Base-by-base conservation (phyloP, 805 yeast genomes). In the Yamadazyma sp. region DNA sequence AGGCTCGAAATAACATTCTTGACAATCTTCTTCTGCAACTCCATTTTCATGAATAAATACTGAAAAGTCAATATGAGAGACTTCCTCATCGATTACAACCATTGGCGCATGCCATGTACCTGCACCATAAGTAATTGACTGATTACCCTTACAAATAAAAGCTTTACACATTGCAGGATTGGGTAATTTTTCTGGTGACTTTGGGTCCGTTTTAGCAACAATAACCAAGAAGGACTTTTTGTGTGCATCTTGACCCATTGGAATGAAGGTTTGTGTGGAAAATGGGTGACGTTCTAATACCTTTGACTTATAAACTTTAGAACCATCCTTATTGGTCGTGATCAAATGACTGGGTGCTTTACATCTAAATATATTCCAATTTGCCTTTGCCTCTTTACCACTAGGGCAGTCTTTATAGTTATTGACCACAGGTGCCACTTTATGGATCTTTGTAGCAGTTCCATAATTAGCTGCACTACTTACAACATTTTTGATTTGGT, bases 91-190 rank as follows among this genome's bases (percentile, higher is more conserved):
- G 7, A 87, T 56, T 2, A 86, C 91, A 15, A 91, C 82, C 98
- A 89, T 89, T 3, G 98, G 97, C 0, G 97, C 95, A 55, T 89
- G 98, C 98, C 98, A 89, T 4, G 82, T 76, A 1, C 83, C 86
- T 9, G 73, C 76, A 0, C 88, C 94, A 55, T 88, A 88, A 0
- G 96, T 89, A 4, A 89, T 87, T 0, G 95, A 85, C 52, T 88
- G 96, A 54, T 85, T 81, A 0, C 95, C 96, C 36, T 62, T 71
- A 45, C 89, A 86, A 5, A 77, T 45, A 49, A 88, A 89, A 0
- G 95, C 95, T 44, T 65, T 70, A 8, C 81, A 49, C 0, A 75
- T 60, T 2, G 60, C 46, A n/a, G 75, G 71, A 47, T 83, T 85
- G 0, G 96, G 96, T 27, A 79, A 48, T 6, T 53, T 59, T 5